Base-by-base conservation (phyloP, 2,329 filamentous ascomycete species). In the Xylariaceae sp. region DNA sequence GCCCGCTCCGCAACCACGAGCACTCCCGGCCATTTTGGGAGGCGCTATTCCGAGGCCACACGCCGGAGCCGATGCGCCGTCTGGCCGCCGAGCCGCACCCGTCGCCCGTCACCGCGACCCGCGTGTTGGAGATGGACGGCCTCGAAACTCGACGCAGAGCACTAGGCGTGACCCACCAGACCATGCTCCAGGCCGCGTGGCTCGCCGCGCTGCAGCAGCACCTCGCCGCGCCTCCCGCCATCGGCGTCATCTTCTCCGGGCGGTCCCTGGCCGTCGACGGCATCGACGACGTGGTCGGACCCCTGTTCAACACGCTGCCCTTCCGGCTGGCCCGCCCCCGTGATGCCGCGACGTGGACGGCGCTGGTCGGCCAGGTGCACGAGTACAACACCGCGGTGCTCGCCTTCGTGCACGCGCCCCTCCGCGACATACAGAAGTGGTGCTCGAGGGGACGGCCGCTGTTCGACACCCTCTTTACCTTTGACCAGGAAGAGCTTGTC, bases 301-400 rank as follows among this genome's bases (percentile, higher is more conserved):
- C 90, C 0, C 61, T 95, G 14, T 94, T 95, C 68, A 95, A 95
- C 52, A 94, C 88, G 0, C 64, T 95, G 2, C 87, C 89, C 0
- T 87, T 83, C 52, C 68, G 74, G 35, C 58, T 77, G 21, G 51
- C 61, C 5, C 44, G 71, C 11, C 40, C 58, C n/a, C 11, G 16
- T 5, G 42, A 55, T 1, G 50, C 57, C 1, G 61, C 69, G 4
- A 75, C 67, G 0, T 87, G 82, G 76, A 53, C 60, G 1, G 66
- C 72, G 0, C 56, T 87, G 1, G 64, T 87, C 15, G 64, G 60
- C 12, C 60, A 64, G 32, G 85, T 83, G 40, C 86, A 94, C 47
- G 60, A 75, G 0, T 87, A 82, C 52, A 86, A 85, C 51, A 70
- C 77, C 1, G 63, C 71, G 0, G 69, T 75, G 9, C 64, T 92